Base-by-base conservation (phyloP, 768 basidiomycete genomes). In the Macrolepiota albuminosa region DNA sequence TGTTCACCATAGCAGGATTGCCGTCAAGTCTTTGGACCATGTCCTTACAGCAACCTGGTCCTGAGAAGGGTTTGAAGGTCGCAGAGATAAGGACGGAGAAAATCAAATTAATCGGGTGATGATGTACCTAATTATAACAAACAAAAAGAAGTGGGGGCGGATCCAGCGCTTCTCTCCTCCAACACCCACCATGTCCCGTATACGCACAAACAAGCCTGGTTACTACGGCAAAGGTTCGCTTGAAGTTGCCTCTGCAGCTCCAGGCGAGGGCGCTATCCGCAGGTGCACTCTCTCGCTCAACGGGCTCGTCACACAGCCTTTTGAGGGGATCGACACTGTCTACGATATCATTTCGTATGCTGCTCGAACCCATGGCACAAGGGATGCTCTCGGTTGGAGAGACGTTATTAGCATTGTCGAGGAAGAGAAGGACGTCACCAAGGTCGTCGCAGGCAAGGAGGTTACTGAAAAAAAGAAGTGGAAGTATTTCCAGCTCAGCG, bases 401-500 rank as follows among this genome's bases (percentile, higher is more conserved):
- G 90, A 92, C 57, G 66, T 95, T 36, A 68, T 91, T 56, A 69
- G 77, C 6, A 76, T 86, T 26, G 78, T 93, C 69, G 86, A 92
- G 67, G 96, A 98, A 74, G 88, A 87, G 71, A 98, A 97, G 77
- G 86, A 93, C 67, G 84, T 98, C 37, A 88, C 82, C 69, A 95
- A 94, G 80, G 76, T 78, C 34, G 85, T 95, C 46, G 87, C 80
- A 5, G 96, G 95, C 36, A 87, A 94, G 72, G 84, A 93, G 71
- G 79, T 87, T 34, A 85, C 74, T 3, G 91, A 98, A 80, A 92
- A 77, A 72, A 99, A 99, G 84, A 92, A 81, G 58, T 99, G 96
- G 96, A 93, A 89, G 70, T 98, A 89, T 75, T 99, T 93, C 74
- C 83, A 95, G 73, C 82, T 98, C 59, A 89, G 88, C 72, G 89